Base-by-base conservation (phyloP, 441 rosid genomes). In the Mallotus japonicus region DNA sequence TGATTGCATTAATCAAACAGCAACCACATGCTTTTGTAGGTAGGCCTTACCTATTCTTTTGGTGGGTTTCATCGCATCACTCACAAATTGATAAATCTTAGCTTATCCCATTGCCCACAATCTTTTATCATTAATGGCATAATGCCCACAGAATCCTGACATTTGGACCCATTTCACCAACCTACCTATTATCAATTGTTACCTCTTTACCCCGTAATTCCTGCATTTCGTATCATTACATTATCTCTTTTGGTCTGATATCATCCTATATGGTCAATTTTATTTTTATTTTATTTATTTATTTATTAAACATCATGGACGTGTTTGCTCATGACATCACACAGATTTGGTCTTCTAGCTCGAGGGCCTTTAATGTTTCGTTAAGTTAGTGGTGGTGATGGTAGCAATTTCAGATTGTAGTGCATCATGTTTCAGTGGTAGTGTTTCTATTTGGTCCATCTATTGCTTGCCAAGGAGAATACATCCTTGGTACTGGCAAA, bases 31-130 rank as follows among this genome's bases (percentile, higher is more conserved):
- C 22, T 46, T 46, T 64, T 40, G 14, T 17, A 10, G 60, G 44
- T 66, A 28, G 70, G 58, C 70, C 44, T 20, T 13, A 12, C 22
- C 66, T 62, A 37, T 62, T 44, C 24, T 42, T 63, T 63, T 19
- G 15, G 40, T 34, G 40, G 40, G 49, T 9, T 22, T 46, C 28
- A 20, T 64, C 34, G 4, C 8, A 51, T 51, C 7, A 44, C 14
- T 50, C 17, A 50, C 15, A 50, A 50, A 6, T 50, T 50, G 3
- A 28, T n/a, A 61, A 59, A 9, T 32, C 8, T 61, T 15, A 34
- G 40, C 19, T 61, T 32, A 32, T 34, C n/a, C 65, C 44, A 32
- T 61, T 37, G 66, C 66, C 50, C 49, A 13, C 22, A 32, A 16
- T 6, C 3, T 69, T 69, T 69, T 69, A 19, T 40, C 7, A 69